Percentiles rank a stretch among this genome's conserved stretches.
Conservation (phyloP, 108 stramenopile genomes). For the Epithemia pelagica region DNA sequence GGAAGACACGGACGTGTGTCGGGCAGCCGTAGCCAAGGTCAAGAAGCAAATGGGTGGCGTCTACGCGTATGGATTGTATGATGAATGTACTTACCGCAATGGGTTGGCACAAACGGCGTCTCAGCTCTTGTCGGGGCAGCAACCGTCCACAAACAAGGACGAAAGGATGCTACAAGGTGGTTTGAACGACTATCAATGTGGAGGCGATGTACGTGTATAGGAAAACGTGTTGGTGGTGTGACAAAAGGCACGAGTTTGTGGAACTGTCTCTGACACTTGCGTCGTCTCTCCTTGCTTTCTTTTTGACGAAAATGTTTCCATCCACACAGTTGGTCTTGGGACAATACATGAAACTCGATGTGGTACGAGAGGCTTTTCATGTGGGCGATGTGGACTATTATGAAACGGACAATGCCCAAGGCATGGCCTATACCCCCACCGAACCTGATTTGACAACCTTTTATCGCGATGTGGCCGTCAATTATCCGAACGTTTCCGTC, state of each 20-base stretch:
- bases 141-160: not conserved
- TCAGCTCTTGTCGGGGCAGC: too few species aligned
- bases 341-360: constrained; percentile 27
- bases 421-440: constrained; percentile 62
- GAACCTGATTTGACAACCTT: constrained; percentile 53
- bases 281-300: too few species aligned
- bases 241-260: too few species aligned
- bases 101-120: constrained; percentile 7
- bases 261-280: too few species aligned
- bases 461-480: constrained; percentile 36
- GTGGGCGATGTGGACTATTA: constrained; percentile 40
- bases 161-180: constrained; percentile 36
- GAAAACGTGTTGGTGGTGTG: too few species aligned
- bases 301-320: too few species aligned
- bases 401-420: constrained; percentile 55
- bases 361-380: constrained; percentile 55
- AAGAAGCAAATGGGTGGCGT: constrained; percentile 46
- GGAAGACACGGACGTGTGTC: constrained; percentile 25
- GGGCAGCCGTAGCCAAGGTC: constrained; percentile 27
- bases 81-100: constrained; percentile 63
- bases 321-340: constrained; percentile 29
- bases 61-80: constrained; percentile 66
- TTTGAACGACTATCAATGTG: constrained; percentile 47
- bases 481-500: constrained; percentile 25
- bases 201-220: not conserved